phyloP scores from a whole-genome alignment of 345 rosid genomes.

The Turnera subulata region DNA sequence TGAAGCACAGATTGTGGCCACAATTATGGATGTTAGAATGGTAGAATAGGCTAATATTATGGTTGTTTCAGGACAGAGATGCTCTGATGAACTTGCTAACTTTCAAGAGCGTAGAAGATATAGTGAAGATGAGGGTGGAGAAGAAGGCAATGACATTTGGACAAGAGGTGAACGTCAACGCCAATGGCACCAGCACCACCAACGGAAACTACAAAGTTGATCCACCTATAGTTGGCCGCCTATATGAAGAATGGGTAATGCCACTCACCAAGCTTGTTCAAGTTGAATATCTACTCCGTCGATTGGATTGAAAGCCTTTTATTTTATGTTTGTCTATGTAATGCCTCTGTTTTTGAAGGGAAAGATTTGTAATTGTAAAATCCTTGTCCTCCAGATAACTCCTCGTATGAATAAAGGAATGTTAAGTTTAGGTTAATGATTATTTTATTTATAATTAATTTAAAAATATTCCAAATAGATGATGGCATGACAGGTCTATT shows the following conservation, averaged over 20 bases:
- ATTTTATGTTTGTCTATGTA: no score
- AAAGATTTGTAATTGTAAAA: no score
- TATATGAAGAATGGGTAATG: constrained; percentile 78
- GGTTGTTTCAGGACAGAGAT: constrained; percentile 49
- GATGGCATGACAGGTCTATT: no score
- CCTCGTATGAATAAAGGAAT: no score
- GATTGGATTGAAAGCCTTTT: constrained; percentile 66
- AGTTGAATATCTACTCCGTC: constrained; percentile 76
- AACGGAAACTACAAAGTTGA: constrained; percentile 47
- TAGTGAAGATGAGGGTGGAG: constrained; percentile 75
- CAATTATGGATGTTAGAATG: background rate
- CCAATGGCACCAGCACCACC: background rate
- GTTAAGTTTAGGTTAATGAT: no score
- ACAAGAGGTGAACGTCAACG: constrained; percentile 44
- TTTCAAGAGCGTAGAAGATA: constrained; percentile 58
- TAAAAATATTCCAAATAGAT: no score
- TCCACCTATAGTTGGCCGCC: constrained; percentile 57
- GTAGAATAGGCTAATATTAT: background rate
- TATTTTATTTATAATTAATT: no score
- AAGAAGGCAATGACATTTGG: constrained; percentile 73
- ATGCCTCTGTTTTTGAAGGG: no score
- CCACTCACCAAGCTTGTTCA: constrained; percentile 78
- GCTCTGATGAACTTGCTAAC: constrained; percentile 72
- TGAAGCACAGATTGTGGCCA: background rate
- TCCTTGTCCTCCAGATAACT: no score